Percentiles rank a stretch among this genome's conserved stretches.
phyloP scores from a whole-genome alignment of 768 basidiomycete genomes.

The Dentipellis sp. region DNA sequence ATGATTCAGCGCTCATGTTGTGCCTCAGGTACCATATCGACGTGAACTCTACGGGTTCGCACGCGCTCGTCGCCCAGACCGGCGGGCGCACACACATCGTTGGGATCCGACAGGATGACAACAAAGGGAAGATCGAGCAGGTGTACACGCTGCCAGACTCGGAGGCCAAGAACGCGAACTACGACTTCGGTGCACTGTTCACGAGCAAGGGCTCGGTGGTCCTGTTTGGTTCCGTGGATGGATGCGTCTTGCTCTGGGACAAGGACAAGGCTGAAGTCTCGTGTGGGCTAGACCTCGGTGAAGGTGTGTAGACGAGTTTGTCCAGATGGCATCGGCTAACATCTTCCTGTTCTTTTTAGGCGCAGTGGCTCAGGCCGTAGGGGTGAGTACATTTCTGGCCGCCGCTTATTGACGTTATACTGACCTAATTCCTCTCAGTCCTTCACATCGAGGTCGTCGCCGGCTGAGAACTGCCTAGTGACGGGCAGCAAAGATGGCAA shows the following conservation, averaged over 20 bases:
- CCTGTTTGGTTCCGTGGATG: constrained; percentile 46
- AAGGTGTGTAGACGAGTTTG: constrained; percentile 23
- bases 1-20: constrained; percentile 8
- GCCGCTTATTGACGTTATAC: neutral
- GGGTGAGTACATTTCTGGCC: neutral
- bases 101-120: constrained; percentile 37
- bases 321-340: neutral
- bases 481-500: constrained; percentile 14
- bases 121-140: constrained; percentile 44
- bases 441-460: neutral
- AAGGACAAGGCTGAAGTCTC: constrained; percentile 40
- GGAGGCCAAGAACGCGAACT: constrained; percentile 20
- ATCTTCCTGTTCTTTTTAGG: neutral
- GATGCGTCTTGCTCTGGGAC: constrained; percentile 57
- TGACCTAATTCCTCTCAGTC: neutral
- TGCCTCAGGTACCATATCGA: constrained; percentile 42
- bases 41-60: constrained; percentile 35
- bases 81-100: constrained; percentile 45
- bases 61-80: constrained; percentile 43
- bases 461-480: constrained; percentile 3
- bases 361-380: constrained; percentile 9
- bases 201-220: constrained; percentile 42
- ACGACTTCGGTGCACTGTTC: constrained; percentile 43
- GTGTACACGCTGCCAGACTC: constrained; percentile 38
- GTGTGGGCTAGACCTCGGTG: constrained; percentile 52